Conservation (phyloP, 2,329 filamentous ascomycete genomes). For the Amauroascus verrucosus region DNA sequence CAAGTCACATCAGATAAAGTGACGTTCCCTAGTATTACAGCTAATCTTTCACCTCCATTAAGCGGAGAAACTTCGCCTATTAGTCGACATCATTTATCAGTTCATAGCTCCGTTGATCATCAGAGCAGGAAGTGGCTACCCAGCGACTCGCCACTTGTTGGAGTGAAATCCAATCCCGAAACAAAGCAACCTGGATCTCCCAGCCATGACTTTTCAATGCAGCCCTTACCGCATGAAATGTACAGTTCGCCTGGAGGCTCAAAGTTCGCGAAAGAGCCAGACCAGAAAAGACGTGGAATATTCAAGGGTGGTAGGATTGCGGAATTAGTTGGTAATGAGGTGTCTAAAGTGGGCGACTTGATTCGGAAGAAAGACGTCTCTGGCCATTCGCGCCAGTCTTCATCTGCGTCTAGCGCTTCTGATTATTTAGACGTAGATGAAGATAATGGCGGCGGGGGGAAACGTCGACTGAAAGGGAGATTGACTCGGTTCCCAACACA, state of each 20-base stretch:
- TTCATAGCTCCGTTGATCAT: conserved; percentile 2
- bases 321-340: conserved; percentile 57
- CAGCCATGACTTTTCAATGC: neutral
- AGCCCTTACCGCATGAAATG: neutral
- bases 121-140: neutral
- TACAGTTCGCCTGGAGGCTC: neutral
- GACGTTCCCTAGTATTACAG: conserved; percentile 47
- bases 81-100: conserved; percentile 13
- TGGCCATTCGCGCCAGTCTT: conserved; percentile 34
- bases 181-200: neutral
- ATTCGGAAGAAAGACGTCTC: conserved; percentile 49
- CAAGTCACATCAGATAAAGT: neutral
- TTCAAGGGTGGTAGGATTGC: conserved; percentile 70
- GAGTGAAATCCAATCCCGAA: neutral
- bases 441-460: conserved; percentile 23
- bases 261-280: conserved; percentile 16
- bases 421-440: conserved; percentile 41
- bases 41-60: conserved; percentile 52
- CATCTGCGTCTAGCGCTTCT: conserved; percentile 39
- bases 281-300: conserved; percentile 59
- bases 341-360: conserved; percentile 51
- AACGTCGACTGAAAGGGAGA: conserved; percentile 12
- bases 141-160: neutral
- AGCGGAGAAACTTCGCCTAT: conserved; percentile 55
- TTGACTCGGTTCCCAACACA: conserved; percentile 27